Conservation (phyloP, 2,329 filamentous ascomycete species). For the Verticillium longisporum region DNA sequence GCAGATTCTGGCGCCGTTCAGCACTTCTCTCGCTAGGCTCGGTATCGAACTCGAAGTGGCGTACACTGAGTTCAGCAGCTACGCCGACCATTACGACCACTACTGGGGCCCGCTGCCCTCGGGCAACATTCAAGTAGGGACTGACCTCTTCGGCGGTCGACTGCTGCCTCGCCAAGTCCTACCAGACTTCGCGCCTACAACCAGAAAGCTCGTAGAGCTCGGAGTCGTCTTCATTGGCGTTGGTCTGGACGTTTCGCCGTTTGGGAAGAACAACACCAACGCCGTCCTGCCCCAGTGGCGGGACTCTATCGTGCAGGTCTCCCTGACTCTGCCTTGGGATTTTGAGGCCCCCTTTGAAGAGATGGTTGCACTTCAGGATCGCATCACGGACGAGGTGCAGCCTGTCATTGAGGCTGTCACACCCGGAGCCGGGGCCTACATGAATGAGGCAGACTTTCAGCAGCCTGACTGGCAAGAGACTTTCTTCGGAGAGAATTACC, state of each 20-base stretch:
- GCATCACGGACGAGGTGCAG: constrained; percentile 20
- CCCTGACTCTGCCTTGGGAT: constrained; percentile 13
- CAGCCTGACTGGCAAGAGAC: constrained; percentile 21
- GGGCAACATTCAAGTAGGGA: constrained; percentile 21
- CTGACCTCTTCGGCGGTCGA: constrained; percentile 22
- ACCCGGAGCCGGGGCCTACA: constrained; percentile 18
- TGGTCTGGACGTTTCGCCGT: constrained; percentile 9
- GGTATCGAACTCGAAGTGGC: constrained; percentile 18
- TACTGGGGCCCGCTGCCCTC: constrained; percentile 14
- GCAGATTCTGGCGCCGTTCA: constrained; percentile 33
- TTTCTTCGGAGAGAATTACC: constrained; percentile 24
- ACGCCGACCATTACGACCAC: constrained; percentile 12
- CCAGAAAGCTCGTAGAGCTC: not conserved
- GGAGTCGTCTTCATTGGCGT: constrained; percentile 9
- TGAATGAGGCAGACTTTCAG: constrained; percentile 23
- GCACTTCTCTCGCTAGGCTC: constrained; percentile 14
- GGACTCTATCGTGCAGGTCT: constrained; percentile 27
- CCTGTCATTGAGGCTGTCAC: constrained; percentile 20
- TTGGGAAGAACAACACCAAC: constrained; percentile 26
- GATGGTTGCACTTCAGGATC: constrained; percentile 15
- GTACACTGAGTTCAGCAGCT: constrained; percentile 22
- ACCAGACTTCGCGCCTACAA: not conserved
- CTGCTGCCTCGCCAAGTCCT: constrained; percentile 21
- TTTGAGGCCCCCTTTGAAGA: constrained; percentile 5
- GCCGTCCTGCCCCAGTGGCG: constrained; percentile 34